Evolutionary conservation across 2,329 filamentous ascomycete species (phyloP).

Genomic region (Calonectria pseudoreteaudii): DNA sequence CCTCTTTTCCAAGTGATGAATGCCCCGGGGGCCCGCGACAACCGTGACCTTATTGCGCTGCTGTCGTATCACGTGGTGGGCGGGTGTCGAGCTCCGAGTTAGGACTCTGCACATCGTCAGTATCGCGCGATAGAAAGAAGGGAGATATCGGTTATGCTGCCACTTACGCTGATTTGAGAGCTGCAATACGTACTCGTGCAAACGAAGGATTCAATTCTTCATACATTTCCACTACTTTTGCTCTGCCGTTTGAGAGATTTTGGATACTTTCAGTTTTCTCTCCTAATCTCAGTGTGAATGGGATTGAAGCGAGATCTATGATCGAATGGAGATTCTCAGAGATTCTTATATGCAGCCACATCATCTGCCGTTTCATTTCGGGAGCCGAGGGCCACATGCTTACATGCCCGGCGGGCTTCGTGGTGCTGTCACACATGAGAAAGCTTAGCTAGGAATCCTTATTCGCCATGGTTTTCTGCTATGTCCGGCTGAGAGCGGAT

Average conservation of each 20-base stretch:
- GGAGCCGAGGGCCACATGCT: conserved; percentile 16
- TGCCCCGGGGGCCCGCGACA: conserved; percentile 31
- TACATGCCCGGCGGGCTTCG: neutral
- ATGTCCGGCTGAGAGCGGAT: conserved; percentile 9
- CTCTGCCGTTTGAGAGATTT: neutral
- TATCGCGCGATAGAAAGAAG: neutral
- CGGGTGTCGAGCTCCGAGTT: conserved; percentile 11
- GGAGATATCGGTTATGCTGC: neutral
- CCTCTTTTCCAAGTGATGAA: conserved; percentile 36
- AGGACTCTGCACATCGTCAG: conserved; percentile 19
- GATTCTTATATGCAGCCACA: conserved; percentile 12
- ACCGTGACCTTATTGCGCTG: conserved; percentile 39
- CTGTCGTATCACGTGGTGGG: conserved; percentile 34
- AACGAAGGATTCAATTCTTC: conserved; percentile 57
- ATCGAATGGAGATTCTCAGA: neutral
- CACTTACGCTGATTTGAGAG: conserved; percentile 61
- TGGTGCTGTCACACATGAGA: neutral
- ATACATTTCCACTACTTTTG: conserved; percentile 44
- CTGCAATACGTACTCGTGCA: conserved; percentile 60
- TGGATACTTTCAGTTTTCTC: neutral
- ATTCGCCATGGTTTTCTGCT: neutral
- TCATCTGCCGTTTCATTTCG: neutral
- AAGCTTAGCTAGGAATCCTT: neutral
- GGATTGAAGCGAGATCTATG: neutral
- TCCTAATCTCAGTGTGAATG: neutral